These are phyloP conservation scores for Nymphaea colorata DNA, from an alignment of 164 flowering plant genomes.

Conservation along the genomic window DNA sequence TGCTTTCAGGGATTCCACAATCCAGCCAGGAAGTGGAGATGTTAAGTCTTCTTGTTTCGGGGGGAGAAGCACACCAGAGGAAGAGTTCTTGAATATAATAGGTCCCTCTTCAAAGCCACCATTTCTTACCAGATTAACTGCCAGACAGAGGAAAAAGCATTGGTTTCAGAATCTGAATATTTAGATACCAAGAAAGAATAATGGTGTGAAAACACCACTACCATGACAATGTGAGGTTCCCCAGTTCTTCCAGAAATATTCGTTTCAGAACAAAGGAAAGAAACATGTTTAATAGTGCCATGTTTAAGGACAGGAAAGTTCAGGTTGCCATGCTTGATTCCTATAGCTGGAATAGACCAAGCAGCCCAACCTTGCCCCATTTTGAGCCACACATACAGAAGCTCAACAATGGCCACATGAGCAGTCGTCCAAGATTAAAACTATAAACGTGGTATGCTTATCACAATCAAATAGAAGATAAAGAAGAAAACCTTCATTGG, in stretches of 20 bases:
- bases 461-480: too few species aligned
- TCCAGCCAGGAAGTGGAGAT: constrained; percentile 95
- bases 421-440: too few species aligned
- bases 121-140: constrained; percentile 70
- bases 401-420: too few species aligned
- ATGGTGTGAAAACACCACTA: background rate
- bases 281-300: background rate
- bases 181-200: too few species aligned
- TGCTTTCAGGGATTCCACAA: constrained; percentile 84
- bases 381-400: too few species aligned
- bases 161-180: background rate
- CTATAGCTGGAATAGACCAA: too few species aligned
- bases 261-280: background rate
- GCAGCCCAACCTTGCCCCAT: too few species aligned
- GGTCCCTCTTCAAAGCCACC: constrained; percentile 82
- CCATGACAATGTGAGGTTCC: too few species aligned
- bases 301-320: too few species aligned
- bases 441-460: too few species aligned
- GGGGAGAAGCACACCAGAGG: constrained; percentile 76
- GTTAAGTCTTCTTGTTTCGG: constrained; percentile 57
- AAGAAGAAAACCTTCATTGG: too few species aligned
- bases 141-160: background rate
- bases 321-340: too few species aligned
- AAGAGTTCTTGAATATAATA: constrained; percentile 39
- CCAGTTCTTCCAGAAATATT: background rate